These are phyloP conservation scores for Odonthalia washingtoniensis DNA, from an alignment of 31 red algal species.

Conservation along the genomic window DNA sequence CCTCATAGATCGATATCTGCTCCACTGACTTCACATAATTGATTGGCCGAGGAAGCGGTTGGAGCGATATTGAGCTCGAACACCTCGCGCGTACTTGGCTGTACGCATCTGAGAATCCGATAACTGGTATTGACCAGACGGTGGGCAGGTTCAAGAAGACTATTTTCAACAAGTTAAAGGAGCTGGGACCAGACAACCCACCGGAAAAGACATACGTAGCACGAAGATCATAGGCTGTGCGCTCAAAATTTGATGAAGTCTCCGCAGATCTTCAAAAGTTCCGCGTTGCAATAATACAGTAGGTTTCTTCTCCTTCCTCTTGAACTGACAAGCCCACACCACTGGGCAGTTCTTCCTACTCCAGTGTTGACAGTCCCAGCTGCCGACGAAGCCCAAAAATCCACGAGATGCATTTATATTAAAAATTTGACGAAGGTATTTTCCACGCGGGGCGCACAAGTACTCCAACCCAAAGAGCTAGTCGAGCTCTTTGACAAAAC, in stretches of 20 bases:
- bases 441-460: too few relatives aligned
- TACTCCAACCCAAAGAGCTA: neutral
- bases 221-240: neutral
- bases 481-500: neutral
- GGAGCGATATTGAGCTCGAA: too few relatives aligned
- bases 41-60: neutral
- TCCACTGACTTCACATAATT: too few relatives aligned
- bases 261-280: neutral
- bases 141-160: neutral
- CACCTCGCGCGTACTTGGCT: neutral
- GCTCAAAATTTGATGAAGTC: neutral
- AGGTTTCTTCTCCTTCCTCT: too few relatives aligned
- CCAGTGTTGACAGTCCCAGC: slow-evolving; percentile 2
- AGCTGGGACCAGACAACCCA: too few relatives aligned
- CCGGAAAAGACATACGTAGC: neutral
- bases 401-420: neutral
- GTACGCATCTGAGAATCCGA: too few relatives aligned
- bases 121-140: neutral
- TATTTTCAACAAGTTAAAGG: too few relatives aligned
- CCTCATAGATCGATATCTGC: too few relatives aligned
- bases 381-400: slow-evolving; percentile 10
- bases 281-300: neutral
- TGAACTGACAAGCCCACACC: too few relatives aligned
- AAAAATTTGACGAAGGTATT: neutral
- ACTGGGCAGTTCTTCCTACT: too few relatives aligned